Conservation (phyloP, 2,329 filamentous ascomycete genomes). For the Akanthomyces dipterigenus region DNA sequence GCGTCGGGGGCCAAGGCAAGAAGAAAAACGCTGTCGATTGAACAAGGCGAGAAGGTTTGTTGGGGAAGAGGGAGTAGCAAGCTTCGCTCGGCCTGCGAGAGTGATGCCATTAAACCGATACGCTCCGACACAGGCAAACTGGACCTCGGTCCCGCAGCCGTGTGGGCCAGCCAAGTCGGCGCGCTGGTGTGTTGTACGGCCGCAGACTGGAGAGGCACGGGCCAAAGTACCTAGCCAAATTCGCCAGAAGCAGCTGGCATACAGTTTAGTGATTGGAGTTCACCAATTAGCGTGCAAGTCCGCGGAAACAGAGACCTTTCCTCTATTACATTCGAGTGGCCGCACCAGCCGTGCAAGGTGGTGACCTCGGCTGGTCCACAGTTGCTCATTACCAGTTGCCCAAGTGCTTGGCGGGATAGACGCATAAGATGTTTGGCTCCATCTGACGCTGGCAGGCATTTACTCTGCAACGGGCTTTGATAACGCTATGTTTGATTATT, state of each 20-base stretch:
- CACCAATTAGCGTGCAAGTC: background rate
- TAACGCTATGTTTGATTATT: too few species aligned
- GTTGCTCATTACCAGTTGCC: background rate
- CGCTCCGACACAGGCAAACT: conserved; percentile 10
- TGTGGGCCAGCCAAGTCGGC: conserved; percentile 10
- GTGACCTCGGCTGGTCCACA: background rate
- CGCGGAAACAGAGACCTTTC: too few species aligned
- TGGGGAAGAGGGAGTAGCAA: background rate
- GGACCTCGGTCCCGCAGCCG: conserved; percentile 11
- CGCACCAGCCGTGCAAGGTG: too few species aligned
- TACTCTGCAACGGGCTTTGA: too few species aligned
- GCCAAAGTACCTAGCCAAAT: background rate
- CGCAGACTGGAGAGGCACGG: background rate
- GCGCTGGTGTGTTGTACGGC: background rate
- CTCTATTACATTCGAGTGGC: background rate
- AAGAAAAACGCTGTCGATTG: background rate
- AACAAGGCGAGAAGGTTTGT: background rate
- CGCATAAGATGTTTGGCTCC: background rate
- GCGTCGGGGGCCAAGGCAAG: background rate
- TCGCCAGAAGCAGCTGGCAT: background rate
- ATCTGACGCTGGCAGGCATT: background rate
- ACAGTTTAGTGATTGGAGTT: background rate
- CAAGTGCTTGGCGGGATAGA: too few species aligned
- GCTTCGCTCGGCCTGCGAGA: background rate
- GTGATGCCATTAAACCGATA: conserved; percentile 7